A percentile compares a stretch with the other conserved stretches of the same genome.
These are phyloP conservation scores for Noccaea bulbosa DNA, from an alignment of 345 rosid genomes.

Conservation along the genomic window DNA sequence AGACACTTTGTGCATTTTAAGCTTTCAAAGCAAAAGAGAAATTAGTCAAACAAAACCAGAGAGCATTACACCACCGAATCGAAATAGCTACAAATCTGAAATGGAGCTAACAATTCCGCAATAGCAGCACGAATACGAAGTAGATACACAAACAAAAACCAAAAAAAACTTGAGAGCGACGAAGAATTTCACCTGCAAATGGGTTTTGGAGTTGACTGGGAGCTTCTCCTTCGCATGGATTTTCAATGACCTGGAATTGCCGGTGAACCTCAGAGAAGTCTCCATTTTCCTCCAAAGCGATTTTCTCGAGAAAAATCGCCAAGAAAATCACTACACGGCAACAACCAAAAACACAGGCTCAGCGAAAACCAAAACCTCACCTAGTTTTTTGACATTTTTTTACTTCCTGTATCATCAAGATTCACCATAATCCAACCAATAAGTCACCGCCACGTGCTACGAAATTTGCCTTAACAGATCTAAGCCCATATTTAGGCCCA, in stretches of 20 bases:
- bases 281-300: slow-evolving; percentile 52
- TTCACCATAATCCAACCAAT: slow-evolving; percentile 29
- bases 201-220: slow-evolving; percentile 61
- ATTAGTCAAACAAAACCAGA: slow-evolving; percentile 10
- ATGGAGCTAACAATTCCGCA: slow-evolving; percentile 6
- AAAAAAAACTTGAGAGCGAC: neutral
- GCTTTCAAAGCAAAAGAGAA: slow-evolving; percentile 5
- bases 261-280: slow-evolving; percentile 74
- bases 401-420: slow-evolving; percentile 15
- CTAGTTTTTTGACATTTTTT: slow-evolving; percentile 31
- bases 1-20: neutral
- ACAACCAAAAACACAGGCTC: neutral
- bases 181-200: slow-evolving; percentile 61
- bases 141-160: neutral
- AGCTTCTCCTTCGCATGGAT: slow-evolving; percentile 91
- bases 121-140: slow-evolving; percentile 15
- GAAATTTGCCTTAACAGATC: neutral
- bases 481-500: slow-evolving; percentile 27
- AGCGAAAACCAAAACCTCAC: slow-evolving; percentile 41
- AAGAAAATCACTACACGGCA: neutral
- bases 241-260: slow-evolving; percentile 64
- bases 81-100: neutral
- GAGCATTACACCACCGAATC: neutral
- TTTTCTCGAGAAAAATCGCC: slow-evolving; percentile 40
- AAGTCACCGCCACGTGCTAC: neutral